phyloP scores from a whole-genome alignment of 345 rosid genomes.

The Moricandia arvensis region DNA sequence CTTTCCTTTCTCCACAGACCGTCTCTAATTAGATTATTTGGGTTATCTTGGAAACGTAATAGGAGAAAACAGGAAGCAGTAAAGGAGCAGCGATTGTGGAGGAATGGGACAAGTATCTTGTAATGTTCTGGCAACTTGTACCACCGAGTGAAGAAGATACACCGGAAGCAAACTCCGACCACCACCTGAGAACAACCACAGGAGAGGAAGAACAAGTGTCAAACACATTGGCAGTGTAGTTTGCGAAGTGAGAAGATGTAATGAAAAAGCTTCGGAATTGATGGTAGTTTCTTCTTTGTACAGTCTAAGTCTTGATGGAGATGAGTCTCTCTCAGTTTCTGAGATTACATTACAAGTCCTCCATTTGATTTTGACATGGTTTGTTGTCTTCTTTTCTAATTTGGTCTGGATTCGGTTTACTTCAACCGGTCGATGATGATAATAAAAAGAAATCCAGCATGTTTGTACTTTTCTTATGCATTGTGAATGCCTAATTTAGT shows the following conservation, averaged over 20 bases:
- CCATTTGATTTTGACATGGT: background rate
- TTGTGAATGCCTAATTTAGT: too few species aligned
- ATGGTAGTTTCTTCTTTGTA: slow-evolving; percentile 20
- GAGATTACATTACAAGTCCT: too few species aligned
- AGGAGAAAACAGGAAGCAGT: slow-evolving; percentile 92
- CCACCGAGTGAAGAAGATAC: slow-evolving; percentile 99
- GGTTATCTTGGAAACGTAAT: too few species aligned
- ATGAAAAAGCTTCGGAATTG: background rate
- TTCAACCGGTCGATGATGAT: background rate
- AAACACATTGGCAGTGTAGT: slow-evolving; percentile 19
- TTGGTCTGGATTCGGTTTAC: background rate
- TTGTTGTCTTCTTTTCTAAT: background rate
- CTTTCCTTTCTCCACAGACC: background rate
- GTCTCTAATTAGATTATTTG: too few species aligned
- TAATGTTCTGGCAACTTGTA: slow-evolving; percentile 93
- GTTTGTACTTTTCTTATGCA: background rate
- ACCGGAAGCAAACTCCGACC: slow-evolving; percentile 78
- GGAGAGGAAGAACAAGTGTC: slow-evolving; percentile 41
- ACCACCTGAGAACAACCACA: slow-evolving; percentile 48
- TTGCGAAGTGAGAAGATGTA: background rate
- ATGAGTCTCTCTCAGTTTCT: background rate
- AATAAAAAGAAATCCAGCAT: background rate
- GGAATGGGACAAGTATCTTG: slow-evolving; percentile 77
- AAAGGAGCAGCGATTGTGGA: slow-evolving; percentile 68
- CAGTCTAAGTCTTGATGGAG: slow-evolving; percentile 21